Base-by-base conservation (phyloP, 352 stramenopile genomes). In the Thalassiosira livingstoniorum region DNA sequence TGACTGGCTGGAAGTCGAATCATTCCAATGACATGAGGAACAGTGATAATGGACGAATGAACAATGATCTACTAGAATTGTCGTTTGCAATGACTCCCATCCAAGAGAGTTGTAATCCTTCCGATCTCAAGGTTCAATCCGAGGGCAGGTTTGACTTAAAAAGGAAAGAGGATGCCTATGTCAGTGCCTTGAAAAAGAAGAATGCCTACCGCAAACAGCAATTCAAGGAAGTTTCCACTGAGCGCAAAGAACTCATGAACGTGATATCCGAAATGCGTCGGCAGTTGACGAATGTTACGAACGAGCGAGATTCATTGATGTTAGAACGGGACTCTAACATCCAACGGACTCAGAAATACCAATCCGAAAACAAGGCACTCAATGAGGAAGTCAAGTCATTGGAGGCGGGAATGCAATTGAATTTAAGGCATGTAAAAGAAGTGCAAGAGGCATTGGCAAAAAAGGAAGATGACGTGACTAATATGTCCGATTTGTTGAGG, bases 201-300 rank as follows among this genome's bases (percentile, higher is more conserved):
- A 53, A 62, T 32, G 64, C n/a, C 10, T 42, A 73, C 23, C 35
- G 27, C 7, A 43, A 63, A 21, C 32, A n/a, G 2, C 61, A 55
- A 55, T 37, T 69, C n/a, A 18, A 55, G 21, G 35, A 69, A 34
- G 35, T 69, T 2, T 18, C 63, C 27, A 35, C 31, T 31, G 42
- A 73, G 27, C 42, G 64, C 10, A 29, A 60, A 23, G 37, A 61
- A 62, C 51, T 73, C 23, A 32, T 73, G 11, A 45, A 62, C 37
- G 18, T 73, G 25, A 45, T 73, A 4, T n/a, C 64, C 2, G 64
- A 61, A 39, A 60, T 73, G 23, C 64, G 42, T 5, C 43, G 29
- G 13, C 64, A 73, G 25, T 25, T 73, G 25, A 73, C 51, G 18
- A 29, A 73, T 34, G 35, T 70, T 27, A 7, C 37, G 43, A 27